Evolutionary conservation across 1,284 basidiomycete species (phyloP).

Genomic region (Gomphus bonarii): DNA sequence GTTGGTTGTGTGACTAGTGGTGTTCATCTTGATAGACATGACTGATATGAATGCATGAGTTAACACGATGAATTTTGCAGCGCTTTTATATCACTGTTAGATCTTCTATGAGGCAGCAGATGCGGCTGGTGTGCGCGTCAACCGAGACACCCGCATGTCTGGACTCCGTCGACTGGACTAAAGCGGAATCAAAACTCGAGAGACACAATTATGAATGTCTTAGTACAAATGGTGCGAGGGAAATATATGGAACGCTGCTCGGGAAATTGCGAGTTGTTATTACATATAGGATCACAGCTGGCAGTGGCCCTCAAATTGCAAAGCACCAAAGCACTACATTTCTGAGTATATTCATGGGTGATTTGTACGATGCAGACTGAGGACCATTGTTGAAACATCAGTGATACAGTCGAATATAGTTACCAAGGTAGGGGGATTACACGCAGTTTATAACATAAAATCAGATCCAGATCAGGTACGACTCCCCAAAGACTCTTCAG

Average conservation of each 20-base stretch:
- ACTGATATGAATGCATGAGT: not conserved
- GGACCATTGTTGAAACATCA: no score
- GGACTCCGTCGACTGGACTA: not conserved
- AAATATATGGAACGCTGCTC: no score
- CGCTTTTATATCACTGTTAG: not conserved
- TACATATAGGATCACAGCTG: no score
- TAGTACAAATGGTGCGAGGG: no score
- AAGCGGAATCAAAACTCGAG: no score
- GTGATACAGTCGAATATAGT: not conserved
- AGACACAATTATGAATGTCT: no score
- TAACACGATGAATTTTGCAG: not conserved
- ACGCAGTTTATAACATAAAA: not conserved
- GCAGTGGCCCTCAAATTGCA: no score
- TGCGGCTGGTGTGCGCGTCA: not conserved
- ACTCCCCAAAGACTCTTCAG: constrained; percentile 28
- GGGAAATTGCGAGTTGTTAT: no score
- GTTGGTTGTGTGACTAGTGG: not conserved
- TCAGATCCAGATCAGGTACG: not conserved
- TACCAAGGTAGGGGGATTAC: not conserved
- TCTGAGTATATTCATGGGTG: no score
- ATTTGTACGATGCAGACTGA: no score
- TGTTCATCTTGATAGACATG: not conserved
- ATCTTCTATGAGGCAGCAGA: not conserved
- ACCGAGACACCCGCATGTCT: not conserved
- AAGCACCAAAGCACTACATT: no score